Evolutionary conservation across 805 yeast genomes (phyloP).

Genomic region (Wickerhamomyces xylosicus): DNA sequence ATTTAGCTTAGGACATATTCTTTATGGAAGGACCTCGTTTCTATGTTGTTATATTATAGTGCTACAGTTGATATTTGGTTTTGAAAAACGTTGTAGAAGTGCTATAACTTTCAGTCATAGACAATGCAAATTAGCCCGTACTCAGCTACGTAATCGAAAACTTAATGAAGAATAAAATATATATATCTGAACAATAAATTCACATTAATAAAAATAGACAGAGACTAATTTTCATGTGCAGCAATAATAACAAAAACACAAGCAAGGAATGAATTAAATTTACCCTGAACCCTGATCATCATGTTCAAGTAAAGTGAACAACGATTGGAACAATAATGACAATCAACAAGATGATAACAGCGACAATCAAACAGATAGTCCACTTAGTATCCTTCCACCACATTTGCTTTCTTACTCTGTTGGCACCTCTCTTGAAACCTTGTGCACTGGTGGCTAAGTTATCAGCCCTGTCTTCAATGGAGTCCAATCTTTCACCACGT

Average conservation of each 20-base stretch:
- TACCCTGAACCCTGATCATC: background rate
- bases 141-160: background rate
- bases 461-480: slow-evolving; percentile 88
- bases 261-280: background rate
- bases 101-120: too few relatives aligned
- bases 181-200: background rate
- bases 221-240: too few relatives aligned
- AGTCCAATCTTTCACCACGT: slow-evolving; percentile 84
- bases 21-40: too few relatives aligned
- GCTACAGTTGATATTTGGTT: too few relatives aligned
- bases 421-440: slow-evolving; percentile 93
- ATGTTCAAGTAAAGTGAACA: slow-evolving; percentile 54
- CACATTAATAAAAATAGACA: background rate
- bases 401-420: slow-evolving; percentile 95
- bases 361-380: slow-evolving; percentile 81
- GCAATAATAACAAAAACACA: too few relatives aligned
- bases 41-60: too few relatives aligned
- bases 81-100: too few relatives aligned
- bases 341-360: slow-evolving; percentile 70
- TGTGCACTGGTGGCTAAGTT: slow-evolving; percentile 87
- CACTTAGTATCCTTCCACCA: slow-evolving; percentile 98
- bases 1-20: background rate
- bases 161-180: background rate
- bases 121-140: too few relatives aligned
- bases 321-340: slow-evolving; percentile 90